Conservation (phyloP, 2,329 filamentous ascomycete genomes). For the Rhinocladiella similis region DNA sequence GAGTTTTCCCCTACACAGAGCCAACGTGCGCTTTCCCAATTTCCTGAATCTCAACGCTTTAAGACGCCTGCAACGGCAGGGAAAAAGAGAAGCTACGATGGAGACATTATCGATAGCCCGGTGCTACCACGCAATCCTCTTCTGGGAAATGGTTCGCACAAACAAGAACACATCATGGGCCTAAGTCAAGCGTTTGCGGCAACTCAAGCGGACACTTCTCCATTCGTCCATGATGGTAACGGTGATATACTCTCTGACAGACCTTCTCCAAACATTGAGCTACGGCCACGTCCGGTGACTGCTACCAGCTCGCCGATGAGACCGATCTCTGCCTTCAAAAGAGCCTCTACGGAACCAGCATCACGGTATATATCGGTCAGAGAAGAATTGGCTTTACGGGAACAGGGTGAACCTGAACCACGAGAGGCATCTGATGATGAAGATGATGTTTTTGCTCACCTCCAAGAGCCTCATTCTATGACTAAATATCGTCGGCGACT, state of each 20-base stretch:
- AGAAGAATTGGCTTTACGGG: constrained; percentile 45
- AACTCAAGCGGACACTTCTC: constrained; percentile 50
- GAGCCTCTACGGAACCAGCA: constrained; percentile 43
- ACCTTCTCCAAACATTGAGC: constrained; percentile 50
- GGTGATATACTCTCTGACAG: constrained; percentile 46
- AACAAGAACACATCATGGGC: constrained; percentile 41
- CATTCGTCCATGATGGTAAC: constrained; percentile 38
- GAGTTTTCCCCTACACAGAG: constrained; percentile 30
- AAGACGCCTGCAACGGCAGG: constrained; percentile 42
- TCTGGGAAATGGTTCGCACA: constrained; percentile 34
- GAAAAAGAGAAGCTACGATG: constrained; percentile 36
- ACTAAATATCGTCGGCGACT: constrained; percentile 13
- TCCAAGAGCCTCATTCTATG: constrained; percentile 3
- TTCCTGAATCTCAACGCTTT: constrained; percentile 49
- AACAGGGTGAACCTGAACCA: constrained; percentile 34
- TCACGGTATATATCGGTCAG: constrained; percentile 47
- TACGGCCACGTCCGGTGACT: constrained; percentile 38
- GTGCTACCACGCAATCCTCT: constrained; percentile 45
- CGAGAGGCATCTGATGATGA: constrained; percentile 36
- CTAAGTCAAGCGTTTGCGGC: constrained; percentile 51
- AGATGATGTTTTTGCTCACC: constrained; percentile 30
- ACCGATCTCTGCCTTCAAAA: constrained; percentile 35
- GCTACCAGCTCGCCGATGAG: constrained; percentile 39
- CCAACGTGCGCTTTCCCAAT: constrained; percentile 40
- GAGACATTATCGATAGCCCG: constrained; percentile 39